A percentile compares a stretch with the other conserved stretches of the same genome.
phyloP scores from a whole-genome alignment of 2,329 filamentous ascomycete genomes.

The Pyrenophora graminea region DNA sequence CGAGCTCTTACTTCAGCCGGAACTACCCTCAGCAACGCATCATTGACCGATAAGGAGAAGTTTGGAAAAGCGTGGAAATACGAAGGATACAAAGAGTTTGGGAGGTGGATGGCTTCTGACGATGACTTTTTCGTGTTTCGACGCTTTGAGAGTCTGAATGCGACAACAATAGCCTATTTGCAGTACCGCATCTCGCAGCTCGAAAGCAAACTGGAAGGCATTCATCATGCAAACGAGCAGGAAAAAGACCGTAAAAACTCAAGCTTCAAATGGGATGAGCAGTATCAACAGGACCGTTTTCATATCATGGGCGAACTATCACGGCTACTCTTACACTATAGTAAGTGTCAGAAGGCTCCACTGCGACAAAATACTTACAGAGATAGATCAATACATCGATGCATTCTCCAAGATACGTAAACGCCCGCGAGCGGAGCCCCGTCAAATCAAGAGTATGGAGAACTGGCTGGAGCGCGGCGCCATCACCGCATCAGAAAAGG shows the following conservation, averaged over 20 bases:
- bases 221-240: not conserved
- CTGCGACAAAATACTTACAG: not conserved
- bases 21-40: too few species aligned
- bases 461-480: constrained; percentile 17
- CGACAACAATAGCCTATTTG: constrained; percentile 28
- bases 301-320: constrained; percentile 22
- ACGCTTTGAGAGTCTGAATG: constrained; percentile 32
- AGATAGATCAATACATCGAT: constrained; percentile 23
- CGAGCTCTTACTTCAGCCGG: not conserved
- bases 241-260: constrained; percentile 10
- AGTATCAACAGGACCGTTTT: constrained; percentile 8
- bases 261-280: constrained; percentile 23
- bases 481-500: constrained; percentile 12
- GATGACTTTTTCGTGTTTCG: constrained; percentile 39
- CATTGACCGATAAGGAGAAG: not conserved
- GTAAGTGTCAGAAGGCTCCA: too few species aligned
- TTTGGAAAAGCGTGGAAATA: constrained; percentile 24
- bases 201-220: constrained; percentile 12
- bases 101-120: constrained; percentile 36
- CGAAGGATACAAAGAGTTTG: constrained; percentile 32
- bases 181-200: constrained; percentile 25
- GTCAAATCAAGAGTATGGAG: constrained; percentile 17
- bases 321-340: not conserved
- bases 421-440: not conserved
- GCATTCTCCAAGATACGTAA: constrained; percentile 23